Base-by-base conservation (phyloP, 2,329 filamentous ascomycete genomes). In the Triangularia setosa region DNA sequence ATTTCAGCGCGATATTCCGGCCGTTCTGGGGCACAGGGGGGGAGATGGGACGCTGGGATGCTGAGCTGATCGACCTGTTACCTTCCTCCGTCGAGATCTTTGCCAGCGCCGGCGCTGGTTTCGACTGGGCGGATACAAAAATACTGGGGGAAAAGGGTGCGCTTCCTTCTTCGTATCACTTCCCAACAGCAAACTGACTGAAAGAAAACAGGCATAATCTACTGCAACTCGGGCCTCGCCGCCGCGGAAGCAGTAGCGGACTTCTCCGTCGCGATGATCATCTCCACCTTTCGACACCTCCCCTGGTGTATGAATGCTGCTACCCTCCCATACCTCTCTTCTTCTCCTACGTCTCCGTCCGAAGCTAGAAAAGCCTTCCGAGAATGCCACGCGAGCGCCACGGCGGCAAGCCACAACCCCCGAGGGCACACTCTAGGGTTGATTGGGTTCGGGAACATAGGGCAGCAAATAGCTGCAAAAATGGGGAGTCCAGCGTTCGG, bases 221-320 rank as follows among this genome's bases (percentile, higher is more conserved):
- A 92, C 77, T 92, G 89, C 79, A 92, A 92, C 76, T 84, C 86
- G 2, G 89, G 88, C 1, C 82, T 86, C 1, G 88, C 89, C 0
- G 88, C 88, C 35, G 87, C 87, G 6, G 90, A 92, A 71, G 86
- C 89, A 4, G 89, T 92, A 1, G 89, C 89, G 59, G 90, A 92
- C 74, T 86, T 90, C 66, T 86, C 88, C 18, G 80, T 91, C 48
- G 87, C 87, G 71, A 83, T 90, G 69, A 84, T 92, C 69, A 83
- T 93, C 58, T 84, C 84, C 8, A 87, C 85, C 14, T 92, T 91
- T 78, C 87, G 90, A 60, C 81, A 85, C 55, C 82, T 92, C 12
- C 81, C 85, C 1, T 91, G 88, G 84, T 88, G 84, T 67, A 82
- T 85, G 59, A 72, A 79, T 1, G 84, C 87, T 1, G 87, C 87